Evolutionary conservation across 2,329 filamentous ascomycete species (phyloP).

Genomic region (Hypomyces perniciosus): DNA sequence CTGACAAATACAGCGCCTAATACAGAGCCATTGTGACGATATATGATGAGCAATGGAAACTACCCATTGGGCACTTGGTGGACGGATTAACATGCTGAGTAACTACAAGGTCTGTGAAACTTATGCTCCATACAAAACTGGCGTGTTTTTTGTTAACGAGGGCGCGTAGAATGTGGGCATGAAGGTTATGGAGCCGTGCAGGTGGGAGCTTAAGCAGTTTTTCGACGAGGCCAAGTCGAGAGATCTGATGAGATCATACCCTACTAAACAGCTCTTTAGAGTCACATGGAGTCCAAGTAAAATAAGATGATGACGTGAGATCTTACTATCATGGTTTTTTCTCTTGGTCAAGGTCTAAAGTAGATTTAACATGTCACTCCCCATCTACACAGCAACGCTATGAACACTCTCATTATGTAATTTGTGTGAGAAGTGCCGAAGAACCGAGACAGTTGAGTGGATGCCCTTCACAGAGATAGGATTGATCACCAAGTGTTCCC

Average conservation of each 20-base stretch:
- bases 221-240: constrained; percentile 67
- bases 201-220: constrained; percentile 74
- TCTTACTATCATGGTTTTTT: constrained; percentile 66
- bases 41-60: constrained; percentile 72
- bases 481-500: constrained; percentile 22
- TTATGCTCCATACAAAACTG: background rate
- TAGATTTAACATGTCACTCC: constrained; percentile 53
- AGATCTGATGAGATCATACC: constrained; percentile 70
- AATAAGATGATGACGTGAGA: constrained; percentile 73
- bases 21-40: constrained; percentile 84
- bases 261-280: constrained; percentile 67
- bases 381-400: constrained; percentile 61
- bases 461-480: constrained; percentile 21
- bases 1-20: constrained; percentile 78
- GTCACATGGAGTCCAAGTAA: constrained; percentile 69
- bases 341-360: constrained; percentile 59
- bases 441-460: constrained; percentile 22
- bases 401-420: constrained; percentile 64
- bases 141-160: background rate
- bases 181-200: constrained; percentile 69
- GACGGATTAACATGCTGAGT: constrained; percentile 76
- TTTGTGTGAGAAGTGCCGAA: constrained; percentile 20
- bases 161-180: constrained; percentile 59
- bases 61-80: constrained; percentile 64
- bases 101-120: constrained; percentile 59